These are phyloP conservation scores for Ceratocystis albifundus DNA, from an alignment of 2,329 filamentous ascomycete genomes.

Conservation along the genomic window DNA sequence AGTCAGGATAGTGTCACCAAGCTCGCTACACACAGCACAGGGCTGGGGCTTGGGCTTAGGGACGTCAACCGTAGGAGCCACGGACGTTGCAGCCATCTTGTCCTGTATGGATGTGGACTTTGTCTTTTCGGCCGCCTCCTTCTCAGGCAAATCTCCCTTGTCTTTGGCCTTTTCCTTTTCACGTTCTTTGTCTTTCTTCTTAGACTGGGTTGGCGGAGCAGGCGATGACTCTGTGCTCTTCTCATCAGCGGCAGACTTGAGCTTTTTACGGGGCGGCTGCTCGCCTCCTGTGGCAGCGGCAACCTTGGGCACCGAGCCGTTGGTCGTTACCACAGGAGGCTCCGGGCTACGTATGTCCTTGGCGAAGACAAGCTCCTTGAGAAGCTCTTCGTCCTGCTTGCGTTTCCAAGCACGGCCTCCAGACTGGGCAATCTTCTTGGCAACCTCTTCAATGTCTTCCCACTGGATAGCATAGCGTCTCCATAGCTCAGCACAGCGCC, in stretches of 20 bases:
- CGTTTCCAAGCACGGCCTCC: constrained; percentile 77
- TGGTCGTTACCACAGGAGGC: constrained; percentile 20
- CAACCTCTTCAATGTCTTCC: constrained; percentile 84
- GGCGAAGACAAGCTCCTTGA: constrained; percentile 57
- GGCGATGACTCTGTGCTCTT: constrained; percentile 35
- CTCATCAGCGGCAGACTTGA: constrained; percentile 44
- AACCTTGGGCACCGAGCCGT: constrained; percentile 24
- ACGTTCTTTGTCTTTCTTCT: constrained; percentile 32
- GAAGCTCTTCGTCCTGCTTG: constrained; percentile 80
- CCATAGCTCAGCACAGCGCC: constrained; percentile 87
- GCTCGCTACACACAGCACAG: constrained; percentile 70
- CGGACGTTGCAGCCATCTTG: constrained; percentile 37
- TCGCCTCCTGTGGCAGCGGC: constrained; percentile 21
- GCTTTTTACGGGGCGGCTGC: constrained; percentile 53
- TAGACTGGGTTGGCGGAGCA: constrained; percentile 34
- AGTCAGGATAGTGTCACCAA: constrained; percentile 63
- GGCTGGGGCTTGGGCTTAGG: constrained; percentile 69
- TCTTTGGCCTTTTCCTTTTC: constrained; percentile 27
- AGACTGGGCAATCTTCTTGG: constrained; percentile 70
- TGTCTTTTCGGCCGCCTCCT: constrained; percentile 9
- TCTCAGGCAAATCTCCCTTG: constrained; percentile 11
- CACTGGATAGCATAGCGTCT: constrained; percentile 91
- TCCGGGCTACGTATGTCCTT: constrained; percentile 37
- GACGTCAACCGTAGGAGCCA: constrained; percentile 28
- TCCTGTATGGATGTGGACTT: constrained; percentile 29